Evolutionary conservation across 768 basidiomycete species (phyloP), one percentile per base, ranked within the genome.

Genomic region (Boletus barrowsii): DNA sequence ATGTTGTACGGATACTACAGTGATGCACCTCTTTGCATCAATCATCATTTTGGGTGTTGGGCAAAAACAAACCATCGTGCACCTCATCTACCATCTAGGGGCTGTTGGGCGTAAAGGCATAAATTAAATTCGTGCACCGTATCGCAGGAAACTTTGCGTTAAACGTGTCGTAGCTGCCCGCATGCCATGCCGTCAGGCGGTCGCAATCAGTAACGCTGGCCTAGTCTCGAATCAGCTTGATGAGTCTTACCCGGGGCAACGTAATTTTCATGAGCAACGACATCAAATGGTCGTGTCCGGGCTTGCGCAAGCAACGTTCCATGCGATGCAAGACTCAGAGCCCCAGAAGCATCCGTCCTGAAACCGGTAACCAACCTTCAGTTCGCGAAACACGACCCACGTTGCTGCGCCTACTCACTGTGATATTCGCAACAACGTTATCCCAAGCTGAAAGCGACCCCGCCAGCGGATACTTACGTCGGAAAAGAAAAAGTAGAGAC

Each of bases 401-500:
- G 44, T 54, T 41, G 51, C 57, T 54, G 22, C 42, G 43, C 53
- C 33, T 43, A 75, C 85, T 80, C 75, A 86, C 93, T 82, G 83
- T 62, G 85, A 86, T 63, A 90, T 81, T 65, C 82, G 80, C 70
- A 90, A 76, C 48, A 95, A 77, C 47, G 81, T 84, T 51, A 93
- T 79, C 48, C 84, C 82, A 51, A 95, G 77, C 64, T 83, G 82
- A 73, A 86, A 97, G 17, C 77, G 80, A 9, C 93, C 93, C 24
- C 82, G 77, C 75, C 81, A 81, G 17, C 90, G 82, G 53, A 96
- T 83, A 67, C 90, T 92, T 62, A 91, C 90, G 70, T 97, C 93
- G 8, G 93, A 87, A 64, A 95, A 97, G 50, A 93, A 72, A 63
- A 97, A 94, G 70, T 89, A 94, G 42, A 90, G 75, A n/a, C 93